Conservation (phyloP, 1,284 basidiomycete species). For the Malassezia dermatis region DNA sequence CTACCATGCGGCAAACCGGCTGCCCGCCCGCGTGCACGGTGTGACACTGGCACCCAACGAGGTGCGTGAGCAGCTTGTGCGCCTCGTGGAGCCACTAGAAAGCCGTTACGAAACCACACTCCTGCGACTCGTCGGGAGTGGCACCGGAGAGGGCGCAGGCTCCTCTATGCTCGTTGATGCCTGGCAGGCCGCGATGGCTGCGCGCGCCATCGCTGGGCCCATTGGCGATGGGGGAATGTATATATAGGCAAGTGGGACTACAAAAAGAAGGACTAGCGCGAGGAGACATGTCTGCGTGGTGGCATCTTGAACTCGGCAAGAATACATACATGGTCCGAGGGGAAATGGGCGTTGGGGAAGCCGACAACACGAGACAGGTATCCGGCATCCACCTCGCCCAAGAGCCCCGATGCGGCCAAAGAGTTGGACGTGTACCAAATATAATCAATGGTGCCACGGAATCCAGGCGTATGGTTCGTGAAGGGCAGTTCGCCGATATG, state of each 20-base stretch:
- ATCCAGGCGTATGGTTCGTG: constrained; percentile 76
- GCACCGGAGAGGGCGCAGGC: neutral
- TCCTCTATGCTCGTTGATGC: neutral
- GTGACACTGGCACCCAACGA: neutral
- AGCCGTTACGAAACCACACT: neutral
- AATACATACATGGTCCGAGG: constrained; percentile 50
- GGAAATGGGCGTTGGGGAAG: constrained; percentile 93
- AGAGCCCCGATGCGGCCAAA: constrained; percentile 69
- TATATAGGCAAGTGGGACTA: constrained; percentile 1
- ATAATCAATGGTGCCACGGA: constrained; percentile 66
- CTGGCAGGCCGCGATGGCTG: neutral
- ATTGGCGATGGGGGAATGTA: constrained; percentile 18
- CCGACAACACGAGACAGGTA: constrained; percentile 88
- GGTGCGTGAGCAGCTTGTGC: neutral
- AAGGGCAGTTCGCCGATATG: constrained; percentile 54
- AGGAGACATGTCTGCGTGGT: neutral
- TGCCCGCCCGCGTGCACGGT: neutral
- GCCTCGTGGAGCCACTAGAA: neutral
- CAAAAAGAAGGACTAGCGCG: neutral
- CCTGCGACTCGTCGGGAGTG: neutral
- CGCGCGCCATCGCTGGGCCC: neutral
- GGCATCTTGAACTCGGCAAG: constrained; percentile 43
- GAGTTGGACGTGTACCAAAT: constrained; percentile 78
- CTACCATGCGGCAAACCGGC: neutral
- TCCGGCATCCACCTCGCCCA: constrained; percentile 73